Base-by-base conservation (phyloP, 805 yeast genomes). In the Cyberlindnera maclurae region DNA sequence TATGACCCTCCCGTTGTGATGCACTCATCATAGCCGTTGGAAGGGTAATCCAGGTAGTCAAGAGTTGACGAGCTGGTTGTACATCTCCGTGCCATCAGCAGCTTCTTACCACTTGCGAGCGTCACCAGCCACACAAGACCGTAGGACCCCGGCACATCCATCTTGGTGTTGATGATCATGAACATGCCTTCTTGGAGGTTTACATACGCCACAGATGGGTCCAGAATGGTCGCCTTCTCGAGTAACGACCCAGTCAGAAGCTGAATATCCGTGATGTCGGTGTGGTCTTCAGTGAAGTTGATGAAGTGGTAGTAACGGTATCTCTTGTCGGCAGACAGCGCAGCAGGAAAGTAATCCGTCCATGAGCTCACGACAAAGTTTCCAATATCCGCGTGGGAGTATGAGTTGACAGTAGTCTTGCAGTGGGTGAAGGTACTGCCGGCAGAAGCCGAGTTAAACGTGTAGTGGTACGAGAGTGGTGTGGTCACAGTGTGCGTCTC, bases 171-270 rank as follows among this genome's bases (percentile, higher is more conserved):
- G 29, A 40, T 17, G 22, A 35, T 28, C 30, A 36, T 43, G 32
- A 35, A 35, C 12, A 40, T 40, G 43, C 53, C 53, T 33, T 49
- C 41, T 22, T 45, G 22, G 36, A 45, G 33, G 34, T 49, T 49
- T 30, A 49, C 40, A 39, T 41, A 39, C 13, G 39, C 26, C 8
- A 40, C 45, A 24, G 49, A 36, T 3, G 22, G 42, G 12, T 41
- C 37, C 11, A 26, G 10, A 7, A 39, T 10, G 7, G 15, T 15
- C 2, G 38, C 37, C 11, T 31, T 12, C 5, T 20, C 10, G 17
- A 3, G 5, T 15, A 31, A 35, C 2, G 44, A 28, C 3, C 41
- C 39, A 1, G 51, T 41, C 6, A 42, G 15, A 26, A 47, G 29
- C 20, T 42, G 40, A 15, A 50, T 47, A 28, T 46, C 50, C 16